Evolutionary conservation across 768 basidiomycete genomes (phyloP), one percentile per base, ranked within the genome.

Genomic region (Russula abietina): DNA sequence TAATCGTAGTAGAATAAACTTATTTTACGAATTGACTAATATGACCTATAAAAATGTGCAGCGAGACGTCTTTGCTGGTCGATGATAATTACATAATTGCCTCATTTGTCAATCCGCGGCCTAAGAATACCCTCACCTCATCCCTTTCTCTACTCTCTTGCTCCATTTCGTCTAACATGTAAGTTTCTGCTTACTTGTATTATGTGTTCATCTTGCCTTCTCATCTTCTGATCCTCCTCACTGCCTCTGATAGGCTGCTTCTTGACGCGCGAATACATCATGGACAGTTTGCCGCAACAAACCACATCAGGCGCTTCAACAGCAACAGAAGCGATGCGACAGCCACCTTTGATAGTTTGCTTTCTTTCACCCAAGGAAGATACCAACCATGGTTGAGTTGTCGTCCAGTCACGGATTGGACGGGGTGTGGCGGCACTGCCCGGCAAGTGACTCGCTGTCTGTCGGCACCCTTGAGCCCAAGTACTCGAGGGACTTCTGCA

Each of bases 291-390:
- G n/a, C 87, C 70, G 91, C 93, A 52, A 91, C 91, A 66, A 93
- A 92, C 72, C 86, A 93, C 75, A 93, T 93, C 70, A 91, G 91
- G 56, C 83, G 88, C 62, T 93, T 93, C 68, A 93, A 73, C 88
- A 83, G 69, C 86, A 67, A 46, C 85, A 80, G 60, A 92, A 89
- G 72, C 83, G 84, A n/a, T n/a, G n/a, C n/a, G n/a, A n/a, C n/a
- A n/a, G n/a, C n/a, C n/a, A n/a, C n/a, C n/a, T n/a, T n/a, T n/a
- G n/a, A n/a, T n/a, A n/a, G n/a, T n/a, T n/a, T n/a, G n/a, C n/a
- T n/a, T n/a, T n/a, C n/a, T n/a, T n/a, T n/a, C n/a, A n/a, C n/a
- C n/a, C n/a, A n/a, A n/a, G n/a, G n/a, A n/a, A n/a, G n/a, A n/a
- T n/a, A n/a, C n/a, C n/a, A n/a, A n/a, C n/a, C n/a, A n/a, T n/a